Evolutionary conservation across 495 filamentous ascomycete genomes (phyloP).

Genomic region (Penicillium alfredii): DNA sequence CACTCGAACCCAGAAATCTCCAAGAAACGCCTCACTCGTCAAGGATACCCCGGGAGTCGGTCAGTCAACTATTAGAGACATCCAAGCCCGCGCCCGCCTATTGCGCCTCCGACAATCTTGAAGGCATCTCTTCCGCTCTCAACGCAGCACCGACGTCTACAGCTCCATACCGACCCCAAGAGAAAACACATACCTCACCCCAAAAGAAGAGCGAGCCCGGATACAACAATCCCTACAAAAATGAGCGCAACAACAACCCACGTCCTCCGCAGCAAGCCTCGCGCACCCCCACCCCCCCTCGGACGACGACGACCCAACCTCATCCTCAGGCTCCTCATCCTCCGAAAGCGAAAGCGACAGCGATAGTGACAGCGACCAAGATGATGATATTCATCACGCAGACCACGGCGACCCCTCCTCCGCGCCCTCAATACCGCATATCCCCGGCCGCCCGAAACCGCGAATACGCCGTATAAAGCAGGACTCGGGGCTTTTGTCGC

Average conservation of each 20-base stretch:
- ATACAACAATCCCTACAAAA: constrained; percentile 2
- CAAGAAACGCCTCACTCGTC: too few species aligned
- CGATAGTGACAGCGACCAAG: constrained; percentile 21
- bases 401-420: too few species aligned
- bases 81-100: too few species aligned
- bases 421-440: constrained; percentile 18
- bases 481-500: constrained; percentile 30
- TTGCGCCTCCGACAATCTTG: too few species aligned
- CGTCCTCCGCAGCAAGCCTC: neutral
- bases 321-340: constrained; percentile 32
- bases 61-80: too few species aligned
- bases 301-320: constrained; percentile 35
- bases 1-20: constrained; percentile 4
- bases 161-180: too few species aligned
- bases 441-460: constrained; percentile 33
- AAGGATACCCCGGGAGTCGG: too few species aligned
- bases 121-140: too few species aligned
- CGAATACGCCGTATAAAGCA: constrained; percentile 26
- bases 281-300: neutral
- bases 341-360: constrained; percentile 21
- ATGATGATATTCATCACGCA: constrained; percentile 14
- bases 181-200: too few species aligned
- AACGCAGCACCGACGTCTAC: neutral
- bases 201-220: too few species aligned
- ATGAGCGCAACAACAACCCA: constrained; percentile 10